These are phyloP conservation scores for Aspergillus wentii DNA, from an alignment of 495 filamentous ascomycete species.

Conservation along the genomic window DNA sequence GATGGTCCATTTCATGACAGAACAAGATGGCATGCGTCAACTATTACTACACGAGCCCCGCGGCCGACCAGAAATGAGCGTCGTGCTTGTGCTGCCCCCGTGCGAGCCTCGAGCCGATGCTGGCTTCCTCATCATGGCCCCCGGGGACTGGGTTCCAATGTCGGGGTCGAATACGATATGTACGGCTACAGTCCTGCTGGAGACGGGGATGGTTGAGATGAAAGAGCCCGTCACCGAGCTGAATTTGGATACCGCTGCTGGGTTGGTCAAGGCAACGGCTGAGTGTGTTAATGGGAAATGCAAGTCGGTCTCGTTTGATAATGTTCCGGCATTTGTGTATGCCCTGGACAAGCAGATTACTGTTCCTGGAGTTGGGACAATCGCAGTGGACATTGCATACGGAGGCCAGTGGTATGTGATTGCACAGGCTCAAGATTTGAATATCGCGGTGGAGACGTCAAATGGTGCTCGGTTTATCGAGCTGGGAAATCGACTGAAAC, in stretches of 20 bases:
- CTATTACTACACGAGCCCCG: constrained; percentile 34
- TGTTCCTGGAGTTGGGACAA: constrained; percentile 23
- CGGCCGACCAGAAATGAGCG: constrained; percentile 25
- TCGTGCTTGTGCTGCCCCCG: constrained; percentile 28
- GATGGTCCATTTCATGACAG: constrained; percentile 18
- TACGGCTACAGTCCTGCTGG: constrained; percentile 28
- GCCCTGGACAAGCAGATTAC: constrained; percentile 23
- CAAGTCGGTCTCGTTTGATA: constrained; percentile 28
- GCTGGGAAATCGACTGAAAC: constrained; percentile 30
- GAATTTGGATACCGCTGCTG: constrained; percentile 25
- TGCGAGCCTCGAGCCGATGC: constrained; percentile 29
- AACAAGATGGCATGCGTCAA: constrained; percentile 24
- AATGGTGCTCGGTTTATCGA: constrained; percentile 19
- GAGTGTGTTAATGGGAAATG: constrained; percentile 31
- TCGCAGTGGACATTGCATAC: constrained; percentile 29
- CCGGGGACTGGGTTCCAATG: constrained; percentile 33
- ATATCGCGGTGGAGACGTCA: constrained; percentile 15
- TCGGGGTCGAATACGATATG: constrained; percentile 32
- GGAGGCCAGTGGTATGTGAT: constrained; percentile 33
- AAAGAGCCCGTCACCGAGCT: constrained; percentile 26
- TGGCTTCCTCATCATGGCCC: constrained; percentile 36
- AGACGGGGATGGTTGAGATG: constrained; percentile 34
- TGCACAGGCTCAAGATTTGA: constrained; percentile 21
- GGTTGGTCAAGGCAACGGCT: constrained; percentile 23
- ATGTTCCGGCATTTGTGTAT: constrained; percentile 30